Base-by-base conservation (phyloP, 768 basidiomycete species). In the Pleurotus tuber-regium region DNA sequence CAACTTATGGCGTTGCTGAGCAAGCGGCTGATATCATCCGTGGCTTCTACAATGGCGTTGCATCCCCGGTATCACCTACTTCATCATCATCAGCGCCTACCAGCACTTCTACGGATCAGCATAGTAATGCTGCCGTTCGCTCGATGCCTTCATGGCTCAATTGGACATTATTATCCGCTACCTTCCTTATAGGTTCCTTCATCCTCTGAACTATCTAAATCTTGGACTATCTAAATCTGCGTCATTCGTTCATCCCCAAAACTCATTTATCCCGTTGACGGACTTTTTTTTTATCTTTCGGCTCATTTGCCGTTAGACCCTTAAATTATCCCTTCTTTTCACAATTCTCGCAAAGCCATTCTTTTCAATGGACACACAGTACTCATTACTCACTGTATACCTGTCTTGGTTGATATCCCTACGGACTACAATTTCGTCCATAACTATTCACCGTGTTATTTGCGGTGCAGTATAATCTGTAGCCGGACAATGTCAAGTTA, bases 1-100 rank as follows among this genome's bases (percentile, higher is more conserved):
- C 79, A 50, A 59, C 79, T 29, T 82, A 78, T 57, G 78, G 75
- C 18, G 67, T 83, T n/a, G 78, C 78, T 5, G 79, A 80, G 65
- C 78, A 79, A 59, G 78, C 77, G 14, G 78, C 76, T 3, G 74
- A 76, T 53, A 56, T 80, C 31, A 79, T 79, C 60, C 49, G 49
- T 40, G 49, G 36, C 33, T 19, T 16, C 10, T 50, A 50, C 28
- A 50, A 50, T 14, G 49, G 49, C 26, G 24, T 50, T 23, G 36
- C 49, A 16, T 39, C 49, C 16, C 46, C 46, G 7, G 46, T 47
- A 14, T 47, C 46, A 35, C 46, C 40, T n/a, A n/a, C 46, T 23
- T 40, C 49, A 9, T 19, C 49, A 14, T 11, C 49, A n/a, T 43
- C 42, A 9, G 2, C 35, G 10, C 40, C 49, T 12, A 16, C 12